Percentiles rank a stretch among this genome's conserved stretches.
phyloP scores from a whole-genome alignment of 2,329 filamentous ascomycete species.

The Sclerotinia glacialis region DNA sequence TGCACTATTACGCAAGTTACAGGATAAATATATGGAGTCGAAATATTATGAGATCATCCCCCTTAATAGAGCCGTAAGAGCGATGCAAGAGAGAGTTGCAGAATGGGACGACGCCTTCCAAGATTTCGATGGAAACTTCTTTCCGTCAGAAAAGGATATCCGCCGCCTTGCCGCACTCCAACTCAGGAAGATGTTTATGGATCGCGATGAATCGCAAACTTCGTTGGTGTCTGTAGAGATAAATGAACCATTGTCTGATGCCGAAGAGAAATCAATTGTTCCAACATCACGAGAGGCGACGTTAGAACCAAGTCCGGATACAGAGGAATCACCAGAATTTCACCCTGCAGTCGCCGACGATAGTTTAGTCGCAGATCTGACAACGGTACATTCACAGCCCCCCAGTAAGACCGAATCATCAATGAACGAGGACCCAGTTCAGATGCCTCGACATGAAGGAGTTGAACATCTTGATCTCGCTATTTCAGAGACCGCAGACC shows the following conservation, averaged over 20 bases:
- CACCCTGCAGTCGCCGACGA: constrained; percentile 64
- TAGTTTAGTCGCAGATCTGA: constrained; percentile 27
- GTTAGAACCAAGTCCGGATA: constrained; percentile 53
- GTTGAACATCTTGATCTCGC: constrained; percentile 62
- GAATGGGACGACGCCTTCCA: constrained; percentile 91
- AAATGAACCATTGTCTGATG: constrained; percentile 51
- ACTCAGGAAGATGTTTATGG: constrained; percentile 89
- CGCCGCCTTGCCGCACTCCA: constrained; percentile 87
- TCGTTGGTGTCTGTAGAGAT: constrained; percentile 68
- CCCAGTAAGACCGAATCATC: not conserved
- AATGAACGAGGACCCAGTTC: not conserved
- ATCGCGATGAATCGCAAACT: constrained; percentile 74
- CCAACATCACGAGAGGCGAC: constrained; percentile 28
- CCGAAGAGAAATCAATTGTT: constrained; percentile 44
- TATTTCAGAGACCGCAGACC: constrained; percentile 37
- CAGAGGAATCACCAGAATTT: constrained; percentile 63
- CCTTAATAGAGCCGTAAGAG: constrained; percentile 81
- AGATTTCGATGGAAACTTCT: constrained; percentile 88
- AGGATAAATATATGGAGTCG: constrained; percentile 87
- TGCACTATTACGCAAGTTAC: constrained; percentile 70
- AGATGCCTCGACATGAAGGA: constrained; percentile 45
- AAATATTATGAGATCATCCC: constrained; percentile 97
- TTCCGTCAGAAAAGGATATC: constrained; percentile 94
- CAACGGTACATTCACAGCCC: not conserved
- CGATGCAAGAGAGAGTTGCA: constrained; percentile 87